Evolutionary conservation across 768 basidiomycete genomes (phyloP).

Genomic region (Mrakia gelida): DNA sequence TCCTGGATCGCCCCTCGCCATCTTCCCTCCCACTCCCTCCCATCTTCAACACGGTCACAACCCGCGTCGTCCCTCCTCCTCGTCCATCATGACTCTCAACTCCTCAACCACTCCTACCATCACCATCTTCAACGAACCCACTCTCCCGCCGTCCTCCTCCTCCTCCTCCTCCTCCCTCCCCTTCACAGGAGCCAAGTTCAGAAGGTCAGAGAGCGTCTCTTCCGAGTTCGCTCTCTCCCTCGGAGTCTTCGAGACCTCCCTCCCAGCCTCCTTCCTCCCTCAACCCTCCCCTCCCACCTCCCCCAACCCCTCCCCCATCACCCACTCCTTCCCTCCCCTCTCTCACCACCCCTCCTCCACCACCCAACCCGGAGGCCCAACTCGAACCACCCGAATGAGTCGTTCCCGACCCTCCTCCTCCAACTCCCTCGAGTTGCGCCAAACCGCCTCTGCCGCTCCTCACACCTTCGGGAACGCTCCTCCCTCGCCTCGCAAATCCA

Average conservation of each 20-base stretch:
- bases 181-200: not conserved
- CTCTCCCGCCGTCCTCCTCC: not conserved
- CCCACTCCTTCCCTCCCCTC: constrained; percentile 17
- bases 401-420: not conserved
- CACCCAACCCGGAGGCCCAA: too few relatives aligned
- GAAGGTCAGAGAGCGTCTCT: not conserved
- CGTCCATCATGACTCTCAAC: not conserved
- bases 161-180: not conserved
- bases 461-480: not conserved
- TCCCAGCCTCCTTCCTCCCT: constrained; percentile 18
- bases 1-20: not conserved
- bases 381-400: not conserved
- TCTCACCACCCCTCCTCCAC: not conserved
- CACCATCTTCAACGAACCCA: not conserved
- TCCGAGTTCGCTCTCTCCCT: constrained; percentile 30
- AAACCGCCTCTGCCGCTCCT: not conserved
- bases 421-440: too few relatives aligned
- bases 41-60: not conserved
- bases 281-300: constrained; percentile 29
- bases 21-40: not conserved
- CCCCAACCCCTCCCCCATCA: constrained; percentile 25
- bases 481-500: not conserved
- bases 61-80: not conserved
- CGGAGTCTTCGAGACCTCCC: constrained; percentile 24
- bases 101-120: not conserved